These are phyloP conservation scores for Erysimum cheiranthoides DNA, from an alignment of 345 rosid species.

Conservation along the genomic window DNA sequence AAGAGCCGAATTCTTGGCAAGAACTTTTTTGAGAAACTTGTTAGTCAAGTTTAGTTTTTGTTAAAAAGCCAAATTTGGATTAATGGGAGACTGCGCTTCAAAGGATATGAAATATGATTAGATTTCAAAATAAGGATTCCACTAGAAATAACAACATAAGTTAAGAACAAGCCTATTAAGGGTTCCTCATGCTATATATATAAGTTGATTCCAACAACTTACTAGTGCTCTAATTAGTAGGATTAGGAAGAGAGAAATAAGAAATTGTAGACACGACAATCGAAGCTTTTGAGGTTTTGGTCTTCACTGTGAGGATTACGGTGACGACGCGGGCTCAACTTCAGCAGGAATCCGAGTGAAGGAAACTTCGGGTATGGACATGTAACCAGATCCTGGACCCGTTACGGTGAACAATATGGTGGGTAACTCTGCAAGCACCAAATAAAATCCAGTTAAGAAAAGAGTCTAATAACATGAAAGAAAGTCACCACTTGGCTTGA, in stretches of 20 bases:
- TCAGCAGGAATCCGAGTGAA: constrained; percentile 21
- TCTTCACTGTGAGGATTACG: not conserved
- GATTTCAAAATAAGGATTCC: not conserved
- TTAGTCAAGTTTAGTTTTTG: too few relatives aligned
- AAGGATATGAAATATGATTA: not conserved
- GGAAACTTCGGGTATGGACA: constrained; percentile 23
- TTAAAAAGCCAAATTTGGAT: not conserved
- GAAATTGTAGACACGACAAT: not conserved
- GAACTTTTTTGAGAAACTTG: too few relatives aligned
- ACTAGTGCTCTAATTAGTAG: not conserved
- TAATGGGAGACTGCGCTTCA: not conserved
- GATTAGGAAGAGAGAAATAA: not conserved
- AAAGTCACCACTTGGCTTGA: not conserved
- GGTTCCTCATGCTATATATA: not conserved
- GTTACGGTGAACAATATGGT: constrained; percentile 21
- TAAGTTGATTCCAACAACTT: not conserved
- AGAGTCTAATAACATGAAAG: not conserved
- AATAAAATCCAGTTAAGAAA: constrained; percentile 13
- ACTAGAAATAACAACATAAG: not conserved
- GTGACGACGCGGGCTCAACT: not conserved
- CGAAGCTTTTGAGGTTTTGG: not conserved
- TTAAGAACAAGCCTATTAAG: not conserved
- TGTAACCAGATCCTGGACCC: constrained; percentile 27
- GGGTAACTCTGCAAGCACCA: constrained; percentile 3
- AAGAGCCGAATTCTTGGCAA: too few relatives aligned